Conservation (phyloP, 139 green algal genomes). For the Tetradesmus lagerheimii region DNA sequence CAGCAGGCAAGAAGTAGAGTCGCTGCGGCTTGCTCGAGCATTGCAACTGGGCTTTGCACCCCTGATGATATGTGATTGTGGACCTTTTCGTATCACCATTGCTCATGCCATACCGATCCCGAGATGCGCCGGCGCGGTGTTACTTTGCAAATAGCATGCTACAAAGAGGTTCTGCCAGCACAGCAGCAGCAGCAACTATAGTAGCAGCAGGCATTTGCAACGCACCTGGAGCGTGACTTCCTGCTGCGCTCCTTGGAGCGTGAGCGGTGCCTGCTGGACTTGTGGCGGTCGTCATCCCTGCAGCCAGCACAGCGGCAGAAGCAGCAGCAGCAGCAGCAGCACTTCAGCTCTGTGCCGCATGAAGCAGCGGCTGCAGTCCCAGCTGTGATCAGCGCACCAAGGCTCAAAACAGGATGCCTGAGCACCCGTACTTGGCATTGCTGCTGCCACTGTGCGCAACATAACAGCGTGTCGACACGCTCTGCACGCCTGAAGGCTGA, state of each 20-base stretch:
- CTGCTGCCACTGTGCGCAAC: too few species aligned
- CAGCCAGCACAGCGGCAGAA: background rate
- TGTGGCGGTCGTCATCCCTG: constrained; percentile 20
- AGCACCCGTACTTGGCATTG: too few species aligned
- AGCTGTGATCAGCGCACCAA: too few species aligned
- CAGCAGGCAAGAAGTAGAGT: background rate
- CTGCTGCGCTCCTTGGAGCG: constrained; percentile 25
- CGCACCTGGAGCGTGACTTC: constrained; percentile 16
- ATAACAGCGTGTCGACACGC: too few species aligned
- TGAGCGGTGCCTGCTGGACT: constrained; percentile 34
- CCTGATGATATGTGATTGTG: too few species aligned
- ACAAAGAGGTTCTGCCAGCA: too few species aligned
- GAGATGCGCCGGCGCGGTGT: too few species aligned
- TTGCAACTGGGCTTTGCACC: background rate
- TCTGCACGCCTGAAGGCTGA: too few species aligned
- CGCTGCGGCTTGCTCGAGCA: background rate
- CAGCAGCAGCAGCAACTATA: background rate
- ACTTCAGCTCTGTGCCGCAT: background rate
- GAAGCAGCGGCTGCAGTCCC: background rate
- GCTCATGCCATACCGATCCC: too few species aligned
- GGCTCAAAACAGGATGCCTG: too few species aligned
- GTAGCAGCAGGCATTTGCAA: background rate
- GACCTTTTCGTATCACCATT: background rate
- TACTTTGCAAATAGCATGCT: too few species aligned
- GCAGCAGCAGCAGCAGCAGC: background rate